These are phyloP conservation scores for Metschnikowia kofuensis DNA, from an alignment of 805 yeast species.

Conservation along the genomic window DNA sequence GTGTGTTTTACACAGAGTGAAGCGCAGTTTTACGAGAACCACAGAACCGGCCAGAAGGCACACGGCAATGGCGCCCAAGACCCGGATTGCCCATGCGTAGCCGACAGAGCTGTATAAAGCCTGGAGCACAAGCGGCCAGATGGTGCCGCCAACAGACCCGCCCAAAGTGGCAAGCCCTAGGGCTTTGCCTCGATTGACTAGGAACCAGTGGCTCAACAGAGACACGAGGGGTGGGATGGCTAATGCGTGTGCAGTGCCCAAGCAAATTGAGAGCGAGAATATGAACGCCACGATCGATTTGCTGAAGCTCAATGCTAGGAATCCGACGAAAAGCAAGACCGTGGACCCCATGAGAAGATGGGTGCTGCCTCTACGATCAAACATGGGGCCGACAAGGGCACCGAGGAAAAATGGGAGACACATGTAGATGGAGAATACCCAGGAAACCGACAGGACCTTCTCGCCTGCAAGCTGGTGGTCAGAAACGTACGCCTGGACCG, in stretches of 20 bases:
- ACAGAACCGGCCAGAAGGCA: constrained; percentile 26
- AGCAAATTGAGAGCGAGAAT: constrained; percentile 47
- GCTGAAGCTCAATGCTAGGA: constrained; percentile 58
- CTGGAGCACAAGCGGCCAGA: constrained; percentile 54
- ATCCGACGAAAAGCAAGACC: constrained; percentile 45
- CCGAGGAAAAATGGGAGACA: constrained; percentile 34
- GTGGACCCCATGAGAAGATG: constrained; percentile 30
- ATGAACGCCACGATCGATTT: constrained; percentile 57
- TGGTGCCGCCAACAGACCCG: constrained; percentile 64
- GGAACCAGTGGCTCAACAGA: constrained; percentile 66
- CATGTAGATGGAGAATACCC: constrained; percentile 62
- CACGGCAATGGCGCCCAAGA: constrained; percentile 37
- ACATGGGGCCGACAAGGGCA: constrained; percentile 52
- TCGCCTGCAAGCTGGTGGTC: constrained; percentile 49
- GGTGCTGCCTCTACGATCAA: constrained; percentile 60
- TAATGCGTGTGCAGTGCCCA: constrained; percentile 60
- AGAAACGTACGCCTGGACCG: constrained; percentile 55
- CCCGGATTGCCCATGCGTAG: constrained; percentile 57
- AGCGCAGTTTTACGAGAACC: constrained; percentile 27
- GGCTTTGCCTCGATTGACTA: constrained; percentile 55
- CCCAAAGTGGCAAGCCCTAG: constrained; percentile 64
- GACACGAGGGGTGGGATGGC: constrained; percentile 61
- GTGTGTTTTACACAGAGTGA: constrained; percentile 7
- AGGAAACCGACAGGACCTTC: constrained; percentile 49
- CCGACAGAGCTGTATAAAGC: constrained; percentile 48